Conservation (phyloP, 2,329 filamentous ascomycete species). For the Colletotrichum sp. region DNA sequence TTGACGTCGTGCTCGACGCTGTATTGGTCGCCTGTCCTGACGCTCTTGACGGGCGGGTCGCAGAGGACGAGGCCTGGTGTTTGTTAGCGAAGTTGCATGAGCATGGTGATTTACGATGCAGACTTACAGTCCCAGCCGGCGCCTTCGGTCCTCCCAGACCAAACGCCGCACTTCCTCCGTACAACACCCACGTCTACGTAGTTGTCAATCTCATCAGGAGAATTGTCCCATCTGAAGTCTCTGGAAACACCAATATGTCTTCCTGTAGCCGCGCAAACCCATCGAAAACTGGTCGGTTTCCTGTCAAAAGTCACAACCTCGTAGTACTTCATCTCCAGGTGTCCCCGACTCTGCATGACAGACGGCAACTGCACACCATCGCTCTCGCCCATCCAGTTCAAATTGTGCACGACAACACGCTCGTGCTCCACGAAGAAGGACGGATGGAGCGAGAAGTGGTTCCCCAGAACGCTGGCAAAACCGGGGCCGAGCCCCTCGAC, state of each 20-base stretch:
- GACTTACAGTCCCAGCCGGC: constrained; percentile 26
- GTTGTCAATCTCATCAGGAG: constrained; percentile 13
- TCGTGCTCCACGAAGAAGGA: constrained; percentile 28
- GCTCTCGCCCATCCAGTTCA: constrained; percentile 22
- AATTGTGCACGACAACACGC: constrained; percentile 26
- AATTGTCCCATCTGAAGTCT: constrained; percentile 11
- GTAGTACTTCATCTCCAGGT: constrained; percentile 25
- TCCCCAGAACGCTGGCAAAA: constrained; percentile 22
- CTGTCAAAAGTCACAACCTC: constrained; percentile 23
- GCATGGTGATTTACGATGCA: background rate
- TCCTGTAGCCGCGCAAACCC: constrained; percentile 25
- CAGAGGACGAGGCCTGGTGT: constrained; percentile 23
- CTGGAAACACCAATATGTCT: constrained; percentile 26
- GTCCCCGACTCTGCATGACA: constrained; percentile 11
- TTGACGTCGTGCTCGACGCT: constrained; percentile 13
- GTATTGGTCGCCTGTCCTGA: constrained; percentile 23
- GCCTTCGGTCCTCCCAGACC: constrained; percentile 18
- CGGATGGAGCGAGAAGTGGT: constrained; percentile 25
- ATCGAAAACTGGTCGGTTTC: constrained; percentile 23
- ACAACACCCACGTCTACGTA: constrained; percentile 24
- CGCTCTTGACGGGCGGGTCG: constrained; percentile 24
- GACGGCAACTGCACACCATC: constrained; percentile 27
- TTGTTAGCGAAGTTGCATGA: background rate
- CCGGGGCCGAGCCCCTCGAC: constrained; percentile 25
- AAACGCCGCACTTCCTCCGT: constrained; percentile 25